Evolutionary conservation across 1,139 yeast genomes (phyloP).

Genomic region (Candida labiduridarum): DNA sequence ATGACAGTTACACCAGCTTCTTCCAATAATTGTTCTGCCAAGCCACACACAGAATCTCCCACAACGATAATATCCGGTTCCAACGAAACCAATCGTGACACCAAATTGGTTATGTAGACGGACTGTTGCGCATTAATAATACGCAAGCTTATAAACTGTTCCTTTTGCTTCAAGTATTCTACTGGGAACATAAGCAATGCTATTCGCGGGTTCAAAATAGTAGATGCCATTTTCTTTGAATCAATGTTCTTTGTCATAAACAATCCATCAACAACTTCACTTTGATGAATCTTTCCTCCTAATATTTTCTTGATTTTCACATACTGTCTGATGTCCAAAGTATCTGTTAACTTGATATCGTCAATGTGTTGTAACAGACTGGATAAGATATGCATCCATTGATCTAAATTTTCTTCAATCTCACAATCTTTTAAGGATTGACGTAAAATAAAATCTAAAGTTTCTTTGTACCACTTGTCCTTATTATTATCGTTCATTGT

Average conservation of each 20-base stretch:
- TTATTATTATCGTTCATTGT: conserved; percentile 5
- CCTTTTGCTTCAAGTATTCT: conserved; percentile 75
- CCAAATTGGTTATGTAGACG: conserved; percentile 81
- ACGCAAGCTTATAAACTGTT: conserved; percentile 77
- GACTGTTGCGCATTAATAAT: conserved; percentile 87
- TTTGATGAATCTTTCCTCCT: conserved; percentile 69
- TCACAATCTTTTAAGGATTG: conserved; percentile 71
- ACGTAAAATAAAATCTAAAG: conserved; percentile 42
- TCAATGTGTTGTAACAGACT: conserved; percentile 29
- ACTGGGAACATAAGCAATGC: conserved; percentile 86
- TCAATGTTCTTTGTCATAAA: conserved; percentile 86
- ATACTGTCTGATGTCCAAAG: conserved; percentile 83
- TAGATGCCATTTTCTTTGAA: conserved; percentile 73
- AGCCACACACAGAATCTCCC: conserved; percentile 81
- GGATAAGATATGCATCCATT: conserved; percentile 40
- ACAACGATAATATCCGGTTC: conserved; percentile 81
- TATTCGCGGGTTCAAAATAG: conserved; percentile 68
- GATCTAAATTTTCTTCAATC: conserved; percentile 38
- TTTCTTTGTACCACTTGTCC: conserved; percentile 24
- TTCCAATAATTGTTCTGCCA: conserved; percentile 72
- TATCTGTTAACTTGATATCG: conserved; percentile 55
- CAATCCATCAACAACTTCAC: conserved; percentile 72
- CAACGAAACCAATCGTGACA: conserved; percentile 73
- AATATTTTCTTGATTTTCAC: conserved; percentile 82
- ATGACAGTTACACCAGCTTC: conserved; percentile 80